phyloP scores from a whole-genome alignment of 352 stramenopile genomes.

The Phytophthora colocasiae region DNA sequence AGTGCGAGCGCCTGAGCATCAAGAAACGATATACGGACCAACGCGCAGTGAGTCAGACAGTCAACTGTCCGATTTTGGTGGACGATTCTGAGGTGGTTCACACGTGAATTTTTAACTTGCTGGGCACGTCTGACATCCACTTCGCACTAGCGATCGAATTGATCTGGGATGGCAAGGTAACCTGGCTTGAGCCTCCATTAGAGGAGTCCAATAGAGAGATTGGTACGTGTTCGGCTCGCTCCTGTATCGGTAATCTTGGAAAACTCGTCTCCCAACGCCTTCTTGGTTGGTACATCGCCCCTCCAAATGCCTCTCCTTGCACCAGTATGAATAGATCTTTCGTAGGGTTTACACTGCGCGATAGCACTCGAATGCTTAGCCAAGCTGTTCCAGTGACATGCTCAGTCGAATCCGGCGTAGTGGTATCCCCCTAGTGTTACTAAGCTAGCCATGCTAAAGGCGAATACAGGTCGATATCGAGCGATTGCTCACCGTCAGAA shows the following conservation, averaged over 20 bases:
- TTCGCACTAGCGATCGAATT: not conserved
- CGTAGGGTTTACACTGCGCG: not conserved
- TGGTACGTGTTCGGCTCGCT: not conserved
- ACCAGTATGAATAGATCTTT: not conserved
- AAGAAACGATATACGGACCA: constrained; percentile 8
- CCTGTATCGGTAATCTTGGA: not conserved
- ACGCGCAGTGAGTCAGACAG: not conserved
- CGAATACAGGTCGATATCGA: constrained; percentile 4
- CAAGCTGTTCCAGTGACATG: not conserved
- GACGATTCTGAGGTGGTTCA: constrained; percentile 16
- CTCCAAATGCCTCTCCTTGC: not conserved
- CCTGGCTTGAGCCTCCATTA: constrained; percentile 1
- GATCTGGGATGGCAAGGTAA: not conserved
- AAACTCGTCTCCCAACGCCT: not conserved
- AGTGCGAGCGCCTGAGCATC: constrained; percentile 8
- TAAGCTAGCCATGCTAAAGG: not conserved
- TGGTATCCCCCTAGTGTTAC: not conserved
- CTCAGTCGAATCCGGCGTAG: not conserved
- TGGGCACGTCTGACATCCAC: constrained; percentile 8
- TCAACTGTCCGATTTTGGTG: constrained; percentile 9
- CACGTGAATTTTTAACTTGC: not conserved
- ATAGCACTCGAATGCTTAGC: not conserved
- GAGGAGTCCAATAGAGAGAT: not conserved
- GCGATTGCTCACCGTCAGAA: not conserved
- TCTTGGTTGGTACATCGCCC: not conserved